Percentiles rank a stretch among this genome's conserved stretches.
Evolutionary conservation across 352 stramenopile genomes (phyloP).

Genomic region (Phytophthora idaei): DNA sequence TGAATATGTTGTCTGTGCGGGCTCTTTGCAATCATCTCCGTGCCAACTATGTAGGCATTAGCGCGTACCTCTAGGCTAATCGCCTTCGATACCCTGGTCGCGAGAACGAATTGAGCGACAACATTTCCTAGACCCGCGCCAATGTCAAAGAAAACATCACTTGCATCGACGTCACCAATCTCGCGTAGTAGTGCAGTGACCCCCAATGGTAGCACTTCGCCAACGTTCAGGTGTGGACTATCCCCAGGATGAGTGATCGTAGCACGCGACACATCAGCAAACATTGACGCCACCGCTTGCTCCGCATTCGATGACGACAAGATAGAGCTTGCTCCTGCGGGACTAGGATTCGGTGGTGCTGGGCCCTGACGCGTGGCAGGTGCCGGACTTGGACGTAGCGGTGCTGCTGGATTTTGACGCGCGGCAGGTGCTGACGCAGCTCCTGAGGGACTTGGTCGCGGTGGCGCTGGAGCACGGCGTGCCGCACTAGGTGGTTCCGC

Average conservation of each 20-base stretch:
- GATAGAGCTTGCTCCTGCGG: too few relatives aligned
- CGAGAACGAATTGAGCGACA: not conserved
- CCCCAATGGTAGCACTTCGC: not conserved
- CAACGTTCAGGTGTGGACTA: not conserved
- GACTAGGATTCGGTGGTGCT: too few relatives aligned
- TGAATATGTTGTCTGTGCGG: too few relatives aligned
- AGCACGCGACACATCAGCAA: not conserved
- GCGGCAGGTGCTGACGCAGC: too few relatives aligned
- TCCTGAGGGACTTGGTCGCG: too few relatives aligned
- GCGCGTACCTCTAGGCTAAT: not conserved
- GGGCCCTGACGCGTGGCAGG: too few relatives aligned
- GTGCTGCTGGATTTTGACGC: too few relatives aligned
- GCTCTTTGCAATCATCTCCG: too few relatives aligned
- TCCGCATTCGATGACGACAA: not conserved
- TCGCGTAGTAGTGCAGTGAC: not conserved
- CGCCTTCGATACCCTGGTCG: not conserved
- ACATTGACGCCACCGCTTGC: not conserved
- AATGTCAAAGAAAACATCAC: constrained; percentile 1
- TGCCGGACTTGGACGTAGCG: too few relatives aligned
- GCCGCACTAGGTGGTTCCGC: too few relatives aligned
- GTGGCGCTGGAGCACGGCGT: too few relatives aligned
- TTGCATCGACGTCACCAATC: not conserved
- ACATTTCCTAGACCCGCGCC: not conserved
- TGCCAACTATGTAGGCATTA: too few relatives aligned
- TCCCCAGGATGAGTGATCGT: not conserved